Evolutionary conservation across 2,329 filamentous ascomycete genomes (phyloP).

Genomic region (Colletotrichum incanum): DNA sequence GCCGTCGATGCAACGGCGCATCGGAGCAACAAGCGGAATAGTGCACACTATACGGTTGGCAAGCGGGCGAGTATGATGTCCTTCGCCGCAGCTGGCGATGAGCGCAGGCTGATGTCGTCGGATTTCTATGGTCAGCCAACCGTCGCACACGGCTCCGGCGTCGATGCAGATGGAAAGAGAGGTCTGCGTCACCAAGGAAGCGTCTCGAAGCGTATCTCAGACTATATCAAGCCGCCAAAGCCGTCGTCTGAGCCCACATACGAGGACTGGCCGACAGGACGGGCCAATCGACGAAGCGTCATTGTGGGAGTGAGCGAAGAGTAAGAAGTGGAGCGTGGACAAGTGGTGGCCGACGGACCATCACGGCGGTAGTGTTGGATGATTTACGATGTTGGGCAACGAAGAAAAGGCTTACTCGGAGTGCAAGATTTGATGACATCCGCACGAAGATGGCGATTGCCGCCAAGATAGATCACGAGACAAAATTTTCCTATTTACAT

Average conservation of each 20-base stretch:
- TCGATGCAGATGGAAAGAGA: conserved; percentile 24
- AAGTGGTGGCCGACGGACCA: not conserved
- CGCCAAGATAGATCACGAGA: not conserved
- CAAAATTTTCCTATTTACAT: not conserved
- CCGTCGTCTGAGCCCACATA: not conserved
- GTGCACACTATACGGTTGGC: conserved; percentile 34
- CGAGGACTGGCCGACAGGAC: conserved; percentile 27
- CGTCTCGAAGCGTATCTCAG: conserved; percentile 65
- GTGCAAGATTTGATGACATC: not conserved
- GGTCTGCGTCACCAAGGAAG: conserved; percentile 48
- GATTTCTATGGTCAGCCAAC: conserved; percentile 18
- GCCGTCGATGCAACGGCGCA: not conserved
- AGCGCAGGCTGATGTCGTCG: conserved; percentile 17
- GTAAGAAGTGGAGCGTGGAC: not conserved
- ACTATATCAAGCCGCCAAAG: conserved; percentile 54
- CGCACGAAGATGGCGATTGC: not conserved
- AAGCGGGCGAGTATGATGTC: conserved; percentile 39
- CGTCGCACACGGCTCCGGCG: not conserved
- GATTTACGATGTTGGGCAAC: not conserved
- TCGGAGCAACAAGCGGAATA: conserved; percentile 26
- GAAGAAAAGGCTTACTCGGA: not conserved
- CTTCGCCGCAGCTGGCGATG: conserved; percentile 24
- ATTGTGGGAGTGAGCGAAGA: conserved; percentile 24
- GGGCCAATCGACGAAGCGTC: conserved; percentile 30
- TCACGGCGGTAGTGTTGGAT: not conserved